These are phyloP conservation scores for Fusarium fujikuroi DNA, from an alignment of 2,329 filamentous ascomycete genomes.

Conservation along the genomic window DNA sequence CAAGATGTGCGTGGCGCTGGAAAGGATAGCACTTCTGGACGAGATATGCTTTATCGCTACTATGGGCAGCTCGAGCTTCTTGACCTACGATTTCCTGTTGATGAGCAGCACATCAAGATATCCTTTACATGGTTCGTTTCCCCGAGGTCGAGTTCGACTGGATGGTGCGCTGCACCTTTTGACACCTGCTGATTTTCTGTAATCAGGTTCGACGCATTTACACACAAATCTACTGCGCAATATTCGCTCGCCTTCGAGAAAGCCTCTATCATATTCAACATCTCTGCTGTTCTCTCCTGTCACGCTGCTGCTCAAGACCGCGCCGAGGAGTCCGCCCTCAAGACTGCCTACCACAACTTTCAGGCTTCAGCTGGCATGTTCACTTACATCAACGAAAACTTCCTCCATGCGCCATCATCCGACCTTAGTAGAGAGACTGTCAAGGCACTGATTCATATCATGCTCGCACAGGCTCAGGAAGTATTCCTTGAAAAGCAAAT, in stretches of 20 bases:
- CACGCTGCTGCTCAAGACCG: conserved; percentile 94
- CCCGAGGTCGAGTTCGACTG: neutral
- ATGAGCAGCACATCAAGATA: conserved; percentile 99
- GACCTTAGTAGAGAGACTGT: conserved; percentile 95
- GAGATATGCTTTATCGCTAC: conserved; percentile 95
- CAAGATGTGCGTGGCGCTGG: conserved; percentile 99
- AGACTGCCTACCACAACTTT: conserved; percentile 97
- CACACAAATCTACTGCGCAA: conserved; percentile 95
- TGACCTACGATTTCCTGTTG: conserved; percentile 94
- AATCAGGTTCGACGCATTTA: conserved; percentile 97
- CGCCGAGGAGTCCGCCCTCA: conserved; percentile 90
- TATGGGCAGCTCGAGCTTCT: conserved; percentile 96
- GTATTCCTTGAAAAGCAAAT: conserved; percentile 98
- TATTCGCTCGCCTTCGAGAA: conserved; percentile 98
- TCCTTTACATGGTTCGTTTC: conserved; percentile 89
- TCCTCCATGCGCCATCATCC: conserved; percentile 95
- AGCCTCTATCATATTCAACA: conserved; percentile 99
- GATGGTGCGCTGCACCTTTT: neutral
- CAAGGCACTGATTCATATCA: conserved; percentile 91
- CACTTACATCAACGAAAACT: conserved; percentile 99
- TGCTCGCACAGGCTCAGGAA: conserved; percentile 95
- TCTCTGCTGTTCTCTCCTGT: conserved; percentile 94
- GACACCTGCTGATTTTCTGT: conserved; percentile 6
- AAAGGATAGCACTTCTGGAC: conserved; percentile 92
- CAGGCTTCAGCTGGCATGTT: conserved; percentile 99